These are phyloP conservation scores for Chalaropsis ovoidea DNA, from an alignment of 2,329 filamentous ascomycete genomes.

Conservation along the genomic window DNA sequence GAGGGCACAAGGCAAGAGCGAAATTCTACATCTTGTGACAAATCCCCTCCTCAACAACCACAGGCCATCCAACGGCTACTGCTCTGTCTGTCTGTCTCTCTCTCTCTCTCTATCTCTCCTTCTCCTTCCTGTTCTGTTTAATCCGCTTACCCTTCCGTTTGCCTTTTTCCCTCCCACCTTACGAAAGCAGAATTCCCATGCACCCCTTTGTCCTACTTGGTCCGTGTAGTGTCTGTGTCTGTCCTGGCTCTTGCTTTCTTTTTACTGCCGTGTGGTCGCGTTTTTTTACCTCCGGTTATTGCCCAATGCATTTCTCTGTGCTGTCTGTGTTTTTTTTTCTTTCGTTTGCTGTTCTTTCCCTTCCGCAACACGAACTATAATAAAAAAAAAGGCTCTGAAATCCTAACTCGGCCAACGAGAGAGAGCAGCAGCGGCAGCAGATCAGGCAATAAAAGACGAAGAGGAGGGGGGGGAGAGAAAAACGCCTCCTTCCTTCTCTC, in stretches of 20 bases:
- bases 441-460: neutral
- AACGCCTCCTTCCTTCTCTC: neutral
- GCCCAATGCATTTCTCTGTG: neutral
- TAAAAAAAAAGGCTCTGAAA: too few species aligned
- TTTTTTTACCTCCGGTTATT: neutral
- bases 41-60: neutral
- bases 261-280: neutral
- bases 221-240: neutral
- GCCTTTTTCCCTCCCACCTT: too few species aligned
- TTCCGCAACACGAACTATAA: neutral
- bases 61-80: neutral
- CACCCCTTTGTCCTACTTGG: slow-evolving; percentile 10
- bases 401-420: too few species aligned
- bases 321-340: too few species aligned
- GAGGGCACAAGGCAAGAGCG: neutral
- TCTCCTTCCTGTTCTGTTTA: neutral
- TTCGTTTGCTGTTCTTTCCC: neutral
- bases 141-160: neutral
- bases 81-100: neutral
- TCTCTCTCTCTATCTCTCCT: too few species aligned
- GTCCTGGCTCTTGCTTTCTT: neutral
- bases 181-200: neutral
- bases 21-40: neutral
- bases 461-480: neutral
- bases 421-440: too few species aligned